Conservation (phyloP, 441 rosid species). For the Mallotus repandus region DNA sequence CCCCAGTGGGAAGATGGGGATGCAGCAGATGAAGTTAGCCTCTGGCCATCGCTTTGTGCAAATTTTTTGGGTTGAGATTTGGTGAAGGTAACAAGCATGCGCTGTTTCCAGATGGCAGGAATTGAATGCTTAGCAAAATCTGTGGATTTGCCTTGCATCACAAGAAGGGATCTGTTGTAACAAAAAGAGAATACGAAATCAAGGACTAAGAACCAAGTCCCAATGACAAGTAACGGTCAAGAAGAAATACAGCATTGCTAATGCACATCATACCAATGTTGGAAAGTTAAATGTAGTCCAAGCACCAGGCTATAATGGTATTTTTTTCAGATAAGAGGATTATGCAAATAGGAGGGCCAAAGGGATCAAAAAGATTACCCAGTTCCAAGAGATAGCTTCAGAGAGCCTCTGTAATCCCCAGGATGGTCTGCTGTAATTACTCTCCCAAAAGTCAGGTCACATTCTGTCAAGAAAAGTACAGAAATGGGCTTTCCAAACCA, state of each 20-base stretch:
- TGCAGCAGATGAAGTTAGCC: constrained; percentile 31
- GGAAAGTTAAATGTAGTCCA: no score
- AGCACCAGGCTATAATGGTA: neutral
- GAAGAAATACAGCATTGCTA: no score
- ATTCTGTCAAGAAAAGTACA: constrained; percentile 71
- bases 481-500: constrained; percentile 80
- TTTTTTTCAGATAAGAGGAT: neutral
- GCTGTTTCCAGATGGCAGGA: constrained; percentile 57
- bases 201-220: constrained; percentile 9
- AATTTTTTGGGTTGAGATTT: constrained; percentile 57
- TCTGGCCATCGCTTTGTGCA: constrained; percentile 36
- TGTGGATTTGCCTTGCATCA: constrained; percentile 73
- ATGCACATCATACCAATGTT: no score
- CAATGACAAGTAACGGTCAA: neutral
- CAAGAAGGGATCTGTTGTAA: constrained; percentile 60
- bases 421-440: constrained; percentile 54
- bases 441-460: constrained; percentile 80
- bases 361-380: constrained; percentile 46
- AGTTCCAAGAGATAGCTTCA: constrained; percentile 70
- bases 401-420: constrained; percentile 80
- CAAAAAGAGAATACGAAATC: constrained; percentile 8
- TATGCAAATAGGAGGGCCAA: constrained; percentile 8
- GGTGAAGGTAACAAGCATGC: constrained; percentile 73
- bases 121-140: constrained; percentile 82
- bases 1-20: constrained; percentile 54